phyloP scores from a whole-genome alignment of 1,284 basidiomycete genomes.

The Stereum hirsutum region DNA sequence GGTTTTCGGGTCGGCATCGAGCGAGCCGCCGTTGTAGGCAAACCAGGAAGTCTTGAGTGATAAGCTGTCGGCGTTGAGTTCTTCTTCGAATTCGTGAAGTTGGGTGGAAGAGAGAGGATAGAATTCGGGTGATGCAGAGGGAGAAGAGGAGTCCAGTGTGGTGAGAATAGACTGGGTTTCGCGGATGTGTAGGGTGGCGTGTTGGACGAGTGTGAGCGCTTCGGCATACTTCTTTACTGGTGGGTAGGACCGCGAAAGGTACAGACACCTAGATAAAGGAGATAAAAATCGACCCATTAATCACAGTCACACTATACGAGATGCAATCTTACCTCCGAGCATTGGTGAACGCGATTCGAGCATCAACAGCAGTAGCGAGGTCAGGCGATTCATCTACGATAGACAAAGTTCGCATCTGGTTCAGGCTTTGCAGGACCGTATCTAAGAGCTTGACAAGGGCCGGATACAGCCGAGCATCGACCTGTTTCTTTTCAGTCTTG shows the following conservation, averaged over 20 bases:
- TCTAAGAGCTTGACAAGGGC: conserved; percentile 85
- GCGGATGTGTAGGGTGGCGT: conserved; percentile 60
- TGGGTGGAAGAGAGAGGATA: conserved; percentile 39
- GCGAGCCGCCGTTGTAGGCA: conserved; percentile 58
- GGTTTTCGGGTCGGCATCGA: conserved; percentile 31
- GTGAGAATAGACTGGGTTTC: conserved; percentile 47
- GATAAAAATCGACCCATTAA: background rate
- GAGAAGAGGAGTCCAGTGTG: conserved; percentile 29
- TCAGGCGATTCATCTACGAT: conserved; percentile 86
- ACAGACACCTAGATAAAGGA: conserved; percentile 42
- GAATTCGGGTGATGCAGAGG: conserved; percentile 33
- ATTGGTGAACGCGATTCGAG: conserved; percentile 64
- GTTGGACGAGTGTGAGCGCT: conserved; percentile 58
- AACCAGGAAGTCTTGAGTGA: conserved; percentile 76
- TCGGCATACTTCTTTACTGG: conserved; percentile 65
- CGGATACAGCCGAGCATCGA: conserved; percentile 66
- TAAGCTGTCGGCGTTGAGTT: conserved; percentile 38
- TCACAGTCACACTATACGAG: conserved; percentile 4
- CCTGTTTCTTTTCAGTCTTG: conserved; percentile 37
- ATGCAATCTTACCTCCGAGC: conserved; percentile 66
- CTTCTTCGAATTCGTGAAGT: conserved; percentile 42
- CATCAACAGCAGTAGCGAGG: conserved; percentile 69
- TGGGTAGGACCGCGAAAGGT: conserved; percentile 63
- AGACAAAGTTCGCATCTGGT: conserved; percentile 74
- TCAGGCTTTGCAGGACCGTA: conserved; percentile 74